A percentile compares a stretch with the other conserved stretches of the same genome.
Conservation (phyloP, 192 early-diverging fungal species). For the Gaertneriomyces sp. region DNA sequence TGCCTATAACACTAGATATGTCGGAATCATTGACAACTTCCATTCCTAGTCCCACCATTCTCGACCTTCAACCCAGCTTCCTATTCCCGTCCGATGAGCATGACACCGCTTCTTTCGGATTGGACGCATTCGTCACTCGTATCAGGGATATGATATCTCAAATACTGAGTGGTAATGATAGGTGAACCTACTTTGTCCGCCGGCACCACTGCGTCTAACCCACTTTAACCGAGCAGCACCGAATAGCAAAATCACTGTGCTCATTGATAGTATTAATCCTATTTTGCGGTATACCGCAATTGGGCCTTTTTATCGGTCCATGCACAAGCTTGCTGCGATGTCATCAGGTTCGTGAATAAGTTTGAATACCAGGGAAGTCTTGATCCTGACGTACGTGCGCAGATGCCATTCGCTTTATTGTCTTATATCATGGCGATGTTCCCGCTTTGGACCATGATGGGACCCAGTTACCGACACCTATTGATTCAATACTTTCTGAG, state of each 20-base stretch:
- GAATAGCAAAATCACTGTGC: constrained; percentile 3
- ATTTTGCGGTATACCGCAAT: not conserved
- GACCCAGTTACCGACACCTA: not conserved
- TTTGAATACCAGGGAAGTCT: not conserved
- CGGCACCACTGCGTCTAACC: not conserved
- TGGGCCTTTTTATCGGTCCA: too few species aligned
- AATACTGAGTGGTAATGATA: not conserved
- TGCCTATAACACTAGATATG: too few species aligned
- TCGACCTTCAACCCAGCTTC: not conserved
- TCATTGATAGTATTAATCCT: constrained; percentile 20
- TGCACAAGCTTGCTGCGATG: not conserved
- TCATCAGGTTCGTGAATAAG: not conserved
- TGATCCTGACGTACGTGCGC: too few species aligned
- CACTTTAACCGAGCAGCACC: not conserved
- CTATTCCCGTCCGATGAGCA: not conserved
- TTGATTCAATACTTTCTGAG: constrained; percentile 8
- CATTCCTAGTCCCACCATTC: too few species aligned
- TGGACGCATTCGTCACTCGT: not conserved
- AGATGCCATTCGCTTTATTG: constrained; percentile 32
- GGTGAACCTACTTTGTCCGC: not conserved
- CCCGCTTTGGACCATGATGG: not conserved
- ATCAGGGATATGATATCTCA: not conserved
- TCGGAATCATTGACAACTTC: too few species aligned
- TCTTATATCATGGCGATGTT: constrained; percentile 39
- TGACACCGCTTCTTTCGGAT: not conserved